Percentiles rank a stretch among this genome's conserved stretches.
These are phyloP conservation scores for Arachis hypogaea DNA, from an alignment of 306 rosid species.

Conservation along the genomic window DNA sequence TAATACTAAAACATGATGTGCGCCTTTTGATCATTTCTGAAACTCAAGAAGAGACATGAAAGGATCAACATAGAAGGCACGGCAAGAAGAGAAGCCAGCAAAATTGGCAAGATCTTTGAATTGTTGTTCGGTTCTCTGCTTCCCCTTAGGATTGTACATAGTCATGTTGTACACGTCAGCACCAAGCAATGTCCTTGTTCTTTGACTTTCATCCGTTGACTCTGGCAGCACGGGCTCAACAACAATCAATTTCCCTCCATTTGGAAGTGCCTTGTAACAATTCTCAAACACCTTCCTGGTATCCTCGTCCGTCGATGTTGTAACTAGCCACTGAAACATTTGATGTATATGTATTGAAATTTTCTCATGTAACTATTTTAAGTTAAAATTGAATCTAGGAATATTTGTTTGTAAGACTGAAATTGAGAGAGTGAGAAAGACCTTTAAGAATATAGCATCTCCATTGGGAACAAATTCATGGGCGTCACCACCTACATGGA, in stretches of 20 bases:
- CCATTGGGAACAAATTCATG: no score
- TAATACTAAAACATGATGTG: no score
- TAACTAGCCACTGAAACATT: slow-evolving; percentile 61
- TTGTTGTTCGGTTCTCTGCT: slow-evolving; percentile 68
- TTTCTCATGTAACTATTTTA: no score
- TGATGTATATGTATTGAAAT: no score
- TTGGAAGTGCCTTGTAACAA: slow-evolving; percentile 69
- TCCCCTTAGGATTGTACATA: slow-evolving; percentile 65
- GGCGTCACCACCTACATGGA: no score
- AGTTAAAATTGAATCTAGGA: not conserved
- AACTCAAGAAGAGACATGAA: slow-evolving; percentile 66
- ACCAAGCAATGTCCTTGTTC: slow-evolving; percentile 65
- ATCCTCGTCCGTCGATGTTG: slow-evolving; percentile 75
- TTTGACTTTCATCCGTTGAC: slow-evolving; percentile 61
- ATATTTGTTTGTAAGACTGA: not conserved
- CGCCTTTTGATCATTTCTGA: slow-evolving; percentile 47
- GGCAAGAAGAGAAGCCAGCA: slow-evolving; percentile 57
- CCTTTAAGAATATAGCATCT: no score
- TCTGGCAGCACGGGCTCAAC: slow-evolving; percentile 75
- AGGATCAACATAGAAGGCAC: slow-evolving; percentile 57
- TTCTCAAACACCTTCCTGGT: slow-evolving; percentile 58
- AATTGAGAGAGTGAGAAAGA: no score
- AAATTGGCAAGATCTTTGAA: slow-evolving; percentile 54
- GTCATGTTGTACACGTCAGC: slow-evolving; percentile 78
- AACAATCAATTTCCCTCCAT: slow-evolving; percentile 66